These are phyloP conservation scores for Daldinia eschscholtzii DNA, from an alignment of 2,329 filamentous ascomycete species.

Conservation along the genomic window DNA sequence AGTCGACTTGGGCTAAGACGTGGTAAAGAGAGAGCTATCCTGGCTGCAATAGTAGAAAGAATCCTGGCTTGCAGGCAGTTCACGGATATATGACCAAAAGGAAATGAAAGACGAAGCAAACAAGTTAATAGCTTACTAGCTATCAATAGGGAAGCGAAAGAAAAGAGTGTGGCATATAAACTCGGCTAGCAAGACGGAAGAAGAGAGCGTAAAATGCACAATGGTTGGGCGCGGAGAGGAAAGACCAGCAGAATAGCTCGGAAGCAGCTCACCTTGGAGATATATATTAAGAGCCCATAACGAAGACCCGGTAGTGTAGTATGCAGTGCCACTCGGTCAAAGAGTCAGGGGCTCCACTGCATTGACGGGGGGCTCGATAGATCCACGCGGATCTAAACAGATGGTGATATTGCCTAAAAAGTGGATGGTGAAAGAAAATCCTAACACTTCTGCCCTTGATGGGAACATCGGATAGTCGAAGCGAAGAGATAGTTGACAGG, in stretches of 20 bases:
- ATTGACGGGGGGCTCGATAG: conserved; percentile 27
- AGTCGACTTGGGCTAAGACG: conserved; percentile 22
- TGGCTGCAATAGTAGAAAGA: conserved; percentile 34
- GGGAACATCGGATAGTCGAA: conserved; percentile 21
- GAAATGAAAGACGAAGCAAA: conserved; percentile 47
- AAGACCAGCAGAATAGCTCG: conserved; percentile 33
- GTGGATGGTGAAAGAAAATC: conserved; percentile 33
- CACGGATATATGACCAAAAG: conserved; percentile 38
- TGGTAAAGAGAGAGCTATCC: conserved; percentile 35
- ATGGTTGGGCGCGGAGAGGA: conserved; percentile 43
- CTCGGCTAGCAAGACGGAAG: conserved; percentile 48
- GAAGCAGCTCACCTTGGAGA: conserved; percentile 42
- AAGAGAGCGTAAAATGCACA: conserved; percentile 44
- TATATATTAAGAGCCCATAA: conserved; percentile 48
- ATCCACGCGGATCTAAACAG: conserved; percentile 37
- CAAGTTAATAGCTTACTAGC: conserved; percentile 32
- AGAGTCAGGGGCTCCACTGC: conserved; percentile 17
- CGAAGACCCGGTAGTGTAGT: conserved; percentile 28
- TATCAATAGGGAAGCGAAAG: conserved; percentile 43
- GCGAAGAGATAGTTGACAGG: conserved; percentile 16
- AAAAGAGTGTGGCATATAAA: conserved; percentile 49
- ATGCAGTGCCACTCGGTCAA: conserved; percentile 19
- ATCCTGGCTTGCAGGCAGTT: conserved; percentile 49
- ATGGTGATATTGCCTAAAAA: conserved; percentile 38
- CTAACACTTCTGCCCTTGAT: neutral